Evolutionary conservation across 2,329 filamentous ascomycete species (phyloP).

Genomic region (Dothiorella sarmentorum): DNA sequence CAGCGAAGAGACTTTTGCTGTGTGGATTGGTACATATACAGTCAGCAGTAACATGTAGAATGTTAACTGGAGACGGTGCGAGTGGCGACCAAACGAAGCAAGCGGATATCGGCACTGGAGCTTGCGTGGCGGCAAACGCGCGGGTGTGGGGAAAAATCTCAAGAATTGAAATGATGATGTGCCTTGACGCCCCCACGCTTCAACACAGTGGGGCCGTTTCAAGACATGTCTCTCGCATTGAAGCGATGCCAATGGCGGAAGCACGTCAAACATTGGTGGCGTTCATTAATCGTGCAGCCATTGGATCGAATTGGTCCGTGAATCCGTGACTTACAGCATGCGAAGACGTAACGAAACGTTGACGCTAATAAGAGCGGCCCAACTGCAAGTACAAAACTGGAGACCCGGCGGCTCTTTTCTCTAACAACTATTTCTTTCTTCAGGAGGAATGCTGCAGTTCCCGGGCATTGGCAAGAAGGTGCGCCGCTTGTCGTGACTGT

Average conservation of each 20-base stretch:
- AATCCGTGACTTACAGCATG: not conserved
- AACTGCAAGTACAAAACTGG: not conserved
- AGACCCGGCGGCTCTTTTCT: not conserved
- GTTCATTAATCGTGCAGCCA: not conserved
- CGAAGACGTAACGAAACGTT: not conserved
- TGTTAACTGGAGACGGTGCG: no score
- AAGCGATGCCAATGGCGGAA: slow-evolving; percentile 1
- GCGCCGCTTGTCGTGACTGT: no score
- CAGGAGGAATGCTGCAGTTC: no score
- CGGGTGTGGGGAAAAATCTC: not conserved
- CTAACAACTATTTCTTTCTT: not conserved
- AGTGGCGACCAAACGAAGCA: not conserved
- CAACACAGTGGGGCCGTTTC: not conserved
- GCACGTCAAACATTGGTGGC: slow-evolving; percentile 5
- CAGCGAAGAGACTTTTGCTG: no score
- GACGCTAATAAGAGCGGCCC: not conserved
- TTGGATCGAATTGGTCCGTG: not conserved
- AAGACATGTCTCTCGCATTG: not conserved
- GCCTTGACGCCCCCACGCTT: not conserved
- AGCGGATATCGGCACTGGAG: not conserved
- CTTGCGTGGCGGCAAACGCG: not conserved
- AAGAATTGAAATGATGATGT: not conserved
- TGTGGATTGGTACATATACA: no score
- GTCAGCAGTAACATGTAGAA: no score
- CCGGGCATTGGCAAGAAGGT: no score